phyloP scores from a whole-genome alignment of 768 basidiomycete genomes.

The Pleurotus djamor region DNA sequence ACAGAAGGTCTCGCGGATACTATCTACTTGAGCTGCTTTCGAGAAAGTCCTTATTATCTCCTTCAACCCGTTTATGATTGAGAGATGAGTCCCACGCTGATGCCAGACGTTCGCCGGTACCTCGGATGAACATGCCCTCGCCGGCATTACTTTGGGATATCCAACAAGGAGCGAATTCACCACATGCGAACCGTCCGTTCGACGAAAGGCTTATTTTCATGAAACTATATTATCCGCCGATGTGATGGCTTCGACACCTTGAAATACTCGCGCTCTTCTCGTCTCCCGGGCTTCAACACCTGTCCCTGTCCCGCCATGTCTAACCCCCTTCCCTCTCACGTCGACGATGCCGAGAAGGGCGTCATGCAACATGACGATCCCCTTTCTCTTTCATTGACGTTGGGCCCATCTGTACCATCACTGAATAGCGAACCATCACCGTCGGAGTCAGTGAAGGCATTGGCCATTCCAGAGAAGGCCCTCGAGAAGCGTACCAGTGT shows the following conservation, averaged over 20 bases:
- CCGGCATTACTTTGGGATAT: slow-evolving; percentile 7
- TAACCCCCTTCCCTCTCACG: background rate
- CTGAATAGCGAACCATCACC: slow-evolving; percentile 3
- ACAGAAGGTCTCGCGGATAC: background rate
- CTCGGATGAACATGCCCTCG: slow-evolving; percentile 8
- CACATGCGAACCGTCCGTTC: slow-evolving; percentile 6
- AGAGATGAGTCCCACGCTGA: slow-evolving; percentile 7
- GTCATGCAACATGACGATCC: slow-evolving; percentile 1
- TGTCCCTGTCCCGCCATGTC: slow-evolving; percentile 2
- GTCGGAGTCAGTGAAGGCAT: background rate
- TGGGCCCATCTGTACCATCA: background rate
- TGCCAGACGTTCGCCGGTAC: slow-evolving; percentile 8
- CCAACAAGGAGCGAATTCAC: slow-evolving; percentile 1
- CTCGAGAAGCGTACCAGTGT: background rate
- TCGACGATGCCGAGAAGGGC: slow-evolving; percentile 8
- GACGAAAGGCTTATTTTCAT: background rate
- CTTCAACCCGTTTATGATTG: background rate
- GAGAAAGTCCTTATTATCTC: background rate
- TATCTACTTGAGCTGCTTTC: background rate
- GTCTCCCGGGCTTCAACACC: background rate
- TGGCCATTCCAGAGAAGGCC: background rate
- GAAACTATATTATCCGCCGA: slow-evolving; percentile 6
- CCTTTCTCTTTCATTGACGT: background rate
- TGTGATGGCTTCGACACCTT: slow-evolving; percentile 1
- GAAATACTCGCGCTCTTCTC: background rate